Evolutionary conservation across 331 rosid genomes (phyloP).

Genomic region (Acacia concinna): DNA sequence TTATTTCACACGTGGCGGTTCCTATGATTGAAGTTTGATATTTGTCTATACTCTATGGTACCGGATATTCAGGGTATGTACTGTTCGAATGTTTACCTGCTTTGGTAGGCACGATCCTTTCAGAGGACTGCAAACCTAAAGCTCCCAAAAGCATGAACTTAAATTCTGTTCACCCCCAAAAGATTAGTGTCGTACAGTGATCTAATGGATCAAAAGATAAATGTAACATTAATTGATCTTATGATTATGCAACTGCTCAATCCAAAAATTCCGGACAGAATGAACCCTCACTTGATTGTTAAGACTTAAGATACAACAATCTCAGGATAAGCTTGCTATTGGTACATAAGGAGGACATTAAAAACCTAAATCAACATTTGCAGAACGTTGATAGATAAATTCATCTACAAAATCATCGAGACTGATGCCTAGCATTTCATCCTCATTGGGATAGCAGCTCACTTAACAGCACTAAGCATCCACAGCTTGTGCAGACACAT

Average conservation of each 20-base stretch:
- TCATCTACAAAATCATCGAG: conserved; percentile 17
- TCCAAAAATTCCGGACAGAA: neutral
- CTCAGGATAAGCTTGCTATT: conserved; percentile 10
- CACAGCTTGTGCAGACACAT: conserved; percentile 10
- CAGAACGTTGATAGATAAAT: neutral
- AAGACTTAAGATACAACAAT: neutral
- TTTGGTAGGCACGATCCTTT: neutral
- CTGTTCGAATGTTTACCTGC: neutral
- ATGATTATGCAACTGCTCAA: neutral
- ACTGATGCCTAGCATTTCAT: conserved; percentile 8
- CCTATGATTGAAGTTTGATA: neutral
- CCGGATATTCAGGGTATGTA: neutral
- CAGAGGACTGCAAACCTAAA: neutral
- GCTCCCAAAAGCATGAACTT: neutral
- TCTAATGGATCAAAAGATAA: neutral
- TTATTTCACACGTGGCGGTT: neutral
- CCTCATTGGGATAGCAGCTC: neutral
- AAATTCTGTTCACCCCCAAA: neutral
- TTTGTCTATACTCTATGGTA: neutral
- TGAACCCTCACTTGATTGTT: neutral
- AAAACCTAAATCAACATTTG: neutral
- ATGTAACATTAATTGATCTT: neutral
- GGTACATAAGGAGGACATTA: conserved; percentile 5
- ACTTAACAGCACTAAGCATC: conserved; percentile 14
- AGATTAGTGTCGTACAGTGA: neutral